These are phyloP conservation scores for Zelopaecilomyces penicillatus DNA, from an alignment of 2,329 filamentous ascomycete genomes.

Conservation along the genomic window DNA sequence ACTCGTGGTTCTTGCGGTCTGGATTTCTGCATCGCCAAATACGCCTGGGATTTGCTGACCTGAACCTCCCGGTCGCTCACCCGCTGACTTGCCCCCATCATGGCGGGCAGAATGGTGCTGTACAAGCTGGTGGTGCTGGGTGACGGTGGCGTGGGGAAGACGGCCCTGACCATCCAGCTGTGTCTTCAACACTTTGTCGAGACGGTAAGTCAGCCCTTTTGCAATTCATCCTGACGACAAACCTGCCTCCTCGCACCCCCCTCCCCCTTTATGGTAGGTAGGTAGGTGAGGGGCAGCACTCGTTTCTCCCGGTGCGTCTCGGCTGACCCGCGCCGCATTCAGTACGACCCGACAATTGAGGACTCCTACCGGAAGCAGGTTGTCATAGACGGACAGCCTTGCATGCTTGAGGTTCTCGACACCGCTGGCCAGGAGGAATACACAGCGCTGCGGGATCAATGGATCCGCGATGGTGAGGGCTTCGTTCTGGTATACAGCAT, in stretches of 20 bases:
- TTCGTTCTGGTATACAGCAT: slow-evolving; percentile 98
- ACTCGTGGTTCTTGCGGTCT: background rate
- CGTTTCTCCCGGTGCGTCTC: slow-evolving; percentile 1
- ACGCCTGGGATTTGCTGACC: slow-evolving; percentile 6
- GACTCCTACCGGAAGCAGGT: slow-evolving; percentile 84
- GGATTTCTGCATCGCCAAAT: slow-evolving; percentile 5
- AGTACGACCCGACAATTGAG: slow-evolving; percentile 84
- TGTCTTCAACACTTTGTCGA: slow-evolving; percentile 98
- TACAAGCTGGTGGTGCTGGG: slow-evolving; percentile 95
- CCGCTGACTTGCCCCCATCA: slow-evolving; percentile 32
- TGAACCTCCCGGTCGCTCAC: slow-evolving; percentile 12
- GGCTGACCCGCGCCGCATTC: slow-evolving; percentile 8
- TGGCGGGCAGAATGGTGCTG: slow-evolving; percentile 90
- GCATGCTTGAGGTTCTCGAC: slow-evolving; percentile 95
- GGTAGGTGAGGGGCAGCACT: slow-evolving; percentile 6
- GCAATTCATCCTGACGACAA: slow-evolving; percentile 1
- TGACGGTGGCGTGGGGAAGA: slow-evolving; percentile 91
- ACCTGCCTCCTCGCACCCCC: slow-evolving; percentile 2
- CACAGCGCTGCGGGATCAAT: slow-evolving; percentile 91
- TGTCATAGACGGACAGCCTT: slow-evolving; percentile 88
- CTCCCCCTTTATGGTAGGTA: slow-evolving; percentile 1
- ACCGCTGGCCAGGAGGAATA: slow-evolving; percentile 98
- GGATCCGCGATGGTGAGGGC: slow-evolving; percentile 95
- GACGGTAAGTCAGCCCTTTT: slow-evolving; percentile 49
- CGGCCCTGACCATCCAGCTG: slow-evolving; percentile 88